Evolutionary conservation across 2,329 filamentous ascomycete genomes (phyloP), one percentile per base, ranked within the genome.

Genomic region (Hymenoscyphus salicellus): DNA sequence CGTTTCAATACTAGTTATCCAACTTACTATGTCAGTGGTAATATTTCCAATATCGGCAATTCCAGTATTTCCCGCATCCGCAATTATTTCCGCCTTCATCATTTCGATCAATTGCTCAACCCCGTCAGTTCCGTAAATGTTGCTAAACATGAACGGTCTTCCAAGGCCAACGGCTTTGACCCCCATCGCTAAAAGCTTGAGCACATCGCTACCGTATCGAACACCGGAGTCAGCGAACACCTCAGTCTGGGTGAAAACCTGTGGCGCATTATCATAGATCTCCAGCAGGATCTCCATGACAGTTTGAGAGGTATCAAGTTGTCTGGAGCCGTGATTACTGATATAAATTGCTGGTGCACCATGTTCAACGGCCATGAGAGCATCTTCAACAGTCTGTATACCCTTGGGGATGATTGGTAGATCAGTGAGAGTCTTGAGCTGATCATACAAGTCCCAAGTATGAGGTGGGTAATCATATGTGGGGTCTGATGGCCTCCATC

Each of bases 111-210:
- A 75, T 73, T 78, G 79, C 63, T 74, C 74, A 3, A 83, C 81
- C 20, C 82, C 82, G 23, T 79, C 66, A 72, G 77, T 63, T 68
- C 82, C 72, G 74, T 82, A 84, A 52, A 79, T 71, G 68, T 83
- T 83, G 60, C 80, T 77, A 71, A 78, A 84, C 80, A 84, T 82
- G 28, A 58, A 59, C 33, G 58, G 78, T 2, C 86, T 74, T 0
- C 86, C 85, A 0, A 88, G 77, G 63, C 86, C 86, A 30, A 86
- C 84, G 67, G 86, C 86, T 68, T 83, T 83, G 0, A 85, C 86
- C 1, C 86, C 85, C 17, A 88, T 74, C 0, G 84, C 84, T 16
- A 88, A 76, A 1, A 85, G 84, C 72, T 87, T 88, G 72, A 84
- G 80, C 8, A 86, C 79, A 69, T 87, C 85, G n/a, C 81, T 79